Evolutionary conservation across 2,329 filamentous ascomycete species (phyloP).

Genomic region (Microsporum ferrugineum): DNA sequence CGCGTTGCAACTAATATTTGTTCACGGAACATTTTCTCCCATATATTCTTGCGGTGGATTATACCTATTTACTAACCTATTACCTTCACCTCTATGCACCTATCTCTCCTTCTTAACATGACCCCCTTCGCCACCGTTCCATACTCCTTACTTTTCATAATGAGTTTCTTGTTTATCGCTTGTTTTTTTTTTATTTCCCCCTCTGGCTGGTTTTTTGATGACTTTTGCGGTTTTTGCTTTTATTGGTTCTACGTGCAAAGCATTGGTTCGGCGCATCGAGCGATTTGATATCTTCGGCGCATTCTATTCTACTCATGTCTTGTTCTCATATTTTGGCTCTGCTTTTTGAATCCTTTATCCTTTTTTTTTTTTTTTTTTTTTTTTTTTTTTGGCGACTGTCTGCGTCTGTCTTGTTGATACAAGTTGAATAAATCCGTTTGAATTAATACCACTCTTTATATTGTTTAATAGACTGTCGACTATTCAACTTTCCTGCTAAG

Average conservation of each 20-base stretch:
- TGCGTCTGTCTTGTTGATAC: neutral
- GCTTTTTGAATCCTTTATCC: neutral
- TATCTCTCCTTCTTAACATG: neutral
- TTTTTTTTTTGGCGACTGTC: neutral
- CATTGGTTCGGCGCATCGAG: conserved; percentile 4
- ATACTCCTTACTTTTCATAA: neutral
- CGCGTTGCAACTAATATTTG: neutral
- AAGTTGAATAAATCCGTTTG: conserved; percentile 1
- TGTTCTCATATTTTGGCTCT: neutral
- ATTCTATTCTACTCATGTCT: neutral
- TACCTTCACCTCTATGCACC: neutral
- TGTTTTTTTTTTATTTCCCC: neutral
- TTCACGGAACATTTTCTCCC: neutral
- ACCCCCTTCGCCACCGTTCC: neutral
- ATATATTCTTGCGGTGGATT: neutral
- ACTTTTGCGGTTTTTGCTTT: neutral
- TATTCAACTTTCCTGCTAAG: neutral
- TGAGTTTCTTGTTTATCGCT: neutral
- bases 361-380: neutral
- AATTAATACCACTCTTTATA: neutral
- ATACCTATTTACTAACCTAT: neutral
- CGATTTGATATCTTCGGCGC: conserved; percentile 3
- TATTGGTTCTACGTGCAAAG: neutral
- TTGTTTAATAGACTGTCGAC: neutral
- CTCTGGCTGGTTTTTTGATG: neutral